A percentile compares a stretch with the other conserved stretches of the same genome.
phyloP scores from a whole-genome alignment of 257 asterid species.

The Gardenia jasminoides region DNA sequence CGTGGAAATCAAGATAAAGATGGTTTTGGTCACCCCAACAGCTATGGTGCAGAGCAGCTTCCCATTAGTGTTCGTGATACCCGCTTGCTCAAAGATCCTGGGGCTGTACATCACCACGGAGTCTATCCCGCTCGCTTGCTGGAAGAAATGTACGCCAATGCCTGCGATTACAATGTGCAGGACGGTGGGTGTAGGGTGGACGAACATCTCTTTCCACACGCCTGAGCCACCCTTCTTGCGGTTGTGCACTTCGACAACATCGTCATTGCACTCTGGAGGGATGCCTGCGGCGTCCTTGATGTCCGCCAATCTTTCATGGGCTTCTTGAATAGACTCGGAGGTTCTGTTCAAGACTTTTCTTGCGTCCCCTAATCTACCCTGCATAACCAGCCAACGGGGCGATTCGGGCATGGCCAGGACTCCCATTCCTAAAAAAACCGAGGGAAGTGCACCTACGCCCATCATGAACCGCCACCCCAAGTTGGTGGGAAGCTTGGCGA shows the following conservation, averaged over 20 bases:
- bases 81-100: conserved; percentile 32
- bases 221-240: background rate
- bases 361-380: conserved; percentile 22
- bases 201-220: conserved; percentile 26
- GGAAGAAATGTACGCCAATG: conserved; percentile 32
- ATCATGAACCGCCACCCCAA: conserved; percentile 33
- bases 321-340: conserved; percentile 19
- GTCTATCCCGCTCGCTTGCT: conserved; percentile 35
- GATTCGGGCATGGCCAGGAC: conserved; percentile 29
- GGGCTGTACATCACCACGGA: conserved; percentile 26
- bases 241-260: conserved; percentile 3
- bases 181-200: conserved; percentile 25
- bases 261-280: conserved; percentile 8
- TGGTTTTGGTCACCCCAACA: conserved; percentile 47
- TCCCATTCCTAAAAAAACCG: conserved; percentile 12
- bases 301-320: conserved; percentile 11
- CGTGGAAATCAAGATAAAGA: conserved; percentile 50
- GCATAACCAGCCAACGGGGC: conserved; percentile 30
- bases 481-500: conserved; percentile 11
- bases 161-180: conserved; percentile 31
- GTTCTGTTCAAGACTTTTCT: conserved; percentile 21
- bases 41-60: conserved; percentile 54
- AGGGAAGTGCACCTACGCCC: conserved; percentile 22
- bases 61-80: conserved; percentile 22
- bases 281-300: conserved; percentile 26